Evolutionary conservation across 345 rosid species (phyloP).

Genomic region (Pistacia atlantica): DNA sequence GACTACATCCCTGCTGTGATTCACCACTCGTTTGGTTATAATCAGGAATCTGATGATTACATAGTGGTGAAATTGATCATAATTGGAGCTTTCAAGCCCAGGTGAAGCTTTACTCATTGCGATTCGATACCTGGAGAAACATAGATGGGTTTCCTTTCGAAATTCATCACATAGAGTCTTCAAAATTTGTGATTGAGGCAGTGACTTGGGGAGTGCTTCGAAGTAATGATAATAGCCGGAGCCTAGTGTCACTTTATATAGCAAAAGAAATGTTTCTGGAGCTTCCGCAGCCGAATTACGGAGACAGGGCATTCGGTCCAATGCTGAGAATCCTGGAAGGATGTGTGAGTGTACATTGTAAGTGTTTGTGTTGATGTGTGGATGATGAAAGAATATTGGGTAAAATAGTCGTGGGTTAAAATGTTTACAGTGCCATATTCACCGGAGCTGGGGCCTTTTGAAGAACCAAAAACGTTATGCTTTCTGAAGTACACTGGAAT

Average conservation of each 20-base stretch:
- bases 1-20: no score
- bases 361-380: neutral
- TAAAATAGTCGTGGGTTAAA: conserved; percentile 16
- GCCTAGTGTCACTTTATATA: conserved; percentile 19
- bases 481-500: neutral
- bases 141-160: neutral
- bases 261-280: conserved; percentile 5
- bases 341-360: conserved; percentile 10
- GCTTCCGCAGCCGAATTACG: conserved; percentile 17
- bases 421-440: conserved; percentile 11
- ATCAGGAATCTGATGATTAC: neutral
- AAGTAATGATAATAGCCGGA: neutral
- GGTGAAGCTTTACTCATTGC: neutral
- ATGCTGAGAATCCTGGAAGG: conserved; percentile 4
- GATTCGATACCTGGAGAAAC: neutral
- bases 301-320: neutral
- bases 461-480: neutral
- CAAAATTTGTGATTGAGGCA: neutral
- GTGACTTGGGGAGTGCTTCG: neutral
- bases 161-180: neutral
- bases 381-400: conserved; percentile 6
- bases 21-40: neutral
- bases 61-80: neutral
- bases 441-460: neutral
- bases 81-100: neutral